Percentiles rank a stretch among this genome's conserved stretches.
Evolutionary conservation across 2,329 filamentous ascomycete species (phyloP).

Genomic region (Sclerotinia trifoliorum): DNA sequence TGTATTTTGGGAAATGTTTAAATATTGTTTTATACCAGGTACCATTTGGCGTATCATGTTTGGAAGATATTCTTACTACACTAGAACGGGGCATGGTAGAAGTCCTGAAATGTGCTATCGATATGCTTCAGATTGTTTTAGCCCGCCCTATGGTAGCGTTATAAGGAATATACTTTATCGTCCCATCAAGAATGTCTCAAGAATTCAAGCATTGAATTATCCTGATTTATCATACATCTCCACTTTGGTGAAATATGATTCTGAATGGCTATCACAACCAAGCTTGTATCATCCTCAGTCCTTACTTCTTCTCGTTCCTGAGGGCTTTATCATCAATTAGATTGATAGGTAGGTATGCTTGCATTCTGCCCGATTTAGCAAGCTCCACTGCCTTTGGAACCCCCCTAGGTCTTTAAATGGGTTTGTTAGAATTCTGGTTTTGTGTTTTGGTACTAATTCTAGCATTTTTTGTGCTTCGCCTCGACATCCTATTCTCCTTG

Average conservation of each 20-base stretch:
- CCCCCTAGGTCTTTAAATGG: constrained; percentile 52
- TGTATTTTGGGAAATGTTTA: constrained; percentile 10
- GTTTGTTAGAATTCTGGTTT: constrained; percentile 51
- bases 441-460: constrained; percentile 46
- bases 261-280: neutral
- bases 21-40: constrained; percentile 20
- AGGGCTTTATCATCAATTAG: constrained; percentile 48
- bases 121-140: constrained; percentile 14
- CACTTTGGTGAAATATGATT: neutral
- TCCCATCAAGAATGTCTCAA: neutral
- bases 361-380: constrained; percentile 52
- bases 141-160: neutral
- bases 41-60: constrained; percentile 16
- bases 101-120: constrained; percentile 7
- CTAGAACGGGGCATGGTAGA: constrained; percentile 3
- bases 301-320: constrained; percentile 31
- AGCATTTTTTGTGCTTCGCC: constrained; percentile 50
- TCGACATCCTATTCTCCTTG: constrained; percentile 41
- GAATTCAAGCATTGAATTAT: neutral
- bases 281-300: constrained; percentile 28
- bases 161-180: neutral
- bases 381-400: constrained; percentile 51
- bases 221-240: neutral
- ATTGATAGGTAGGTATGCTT: constrained; percentile 56
- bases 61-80: constrained; percentile 11